Base-by-base conservation (phyloP, 768 basidiomycete genomes). In the Basidioascus undulatus region DNA sequence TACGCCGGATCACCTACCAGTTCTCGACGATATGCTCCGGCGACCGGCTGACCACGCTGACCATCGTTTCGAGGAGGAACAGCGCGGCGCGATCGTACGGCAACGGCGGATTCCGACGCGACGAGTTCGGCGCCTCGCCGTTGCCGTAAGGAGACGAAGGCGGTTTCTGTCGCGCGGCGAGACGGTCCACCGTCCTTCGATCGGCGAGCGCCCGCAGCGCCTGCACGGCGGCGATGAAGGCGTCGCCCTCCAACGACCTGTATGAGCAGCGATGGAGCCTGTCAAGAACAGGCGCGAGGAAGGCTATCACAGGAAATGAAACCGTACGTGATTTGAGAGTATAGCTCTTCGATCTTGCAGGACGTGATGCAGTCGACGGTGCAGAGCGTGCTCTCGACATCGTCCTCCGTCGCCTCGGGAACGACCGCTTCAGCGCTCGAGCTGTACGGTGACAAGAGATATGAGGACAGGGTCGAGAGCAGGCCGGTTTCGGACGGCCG, bases 11-110 rank as follows among this genome's bases (percentile, higher is more conserved):
- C 9, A 56, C 72, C 49, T 48, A 80, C 89, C 92, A 98, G 32
- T 82, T 67, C 34, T 96, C 86, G 42, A 76, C 76, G 21, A 94
- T 75, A 49, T 75, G 68, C 44, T 74, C 68, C 7, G 74, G 68
- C 2, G 76, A 70, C 44, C 81, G 72, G 47, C 69, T 73, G 2
- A 77, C 68, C 31, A 96, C 72, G 57, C 83, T 89, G 48, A 83
- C 73, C 76, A 94, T 89, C 37, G 72, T 80, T 58, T 98, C 92
- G 45, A 96, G 59, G 28, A 96, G 71, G 60, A 94, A 89, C 1
- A 92, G 75, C 7, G 86, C 81, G 3, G 84, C 81, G 10, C 92
- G 84, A 55, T 98, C 92, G 51, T 96, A 98, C 9, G 87, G 72
- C 8, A 89, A 60, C 38, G 74, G 67, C 40, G n/a, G n/a, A n/a